Evolutionary conservation across 2,329 filamentous ascomycete genomes (phyloP), one percentile per base, ranked within the genome.

Genomic region (Falciphora oryzae): DNA sequence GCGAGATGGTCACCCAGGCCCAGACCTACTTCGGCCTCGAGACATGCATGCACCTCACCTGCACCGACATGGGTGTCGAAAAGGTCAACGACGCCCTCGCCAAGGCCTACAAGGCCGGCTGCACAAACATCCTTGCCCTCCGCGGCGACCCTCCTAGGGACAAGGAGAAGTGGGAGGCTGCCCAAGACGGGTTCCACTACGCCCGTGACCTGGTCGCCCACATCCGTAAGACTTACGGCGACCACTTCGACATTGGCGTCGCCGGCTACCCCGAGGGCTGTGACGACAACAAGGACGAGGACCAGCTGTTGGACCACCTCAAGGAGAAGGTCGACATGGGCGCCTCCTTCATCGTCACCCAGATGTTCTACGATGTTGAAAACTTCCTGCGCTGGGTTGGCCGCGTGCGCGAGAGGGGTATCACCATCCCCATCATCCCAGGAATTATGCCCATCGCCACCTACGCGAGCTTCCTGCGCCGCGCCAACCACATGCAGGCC

Each of bases 291-390:
- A 87, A 91, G 71, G 88, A 97, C 72, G 89, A 92, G 63, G 93
- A 97, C 60, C 78, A 86, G 66, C 83, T 99, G 72, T 86, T 99
- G 68, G 89, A 95, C 68, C 95, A 98, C 75, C 79, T 99, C 73
- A 98, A 98, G 80, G 91, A 98, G 77, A 99, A 99, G 81, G 89
- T 98, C 44, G 95, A 99, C 74, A 91, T 92, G 66, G 95, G 95
- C 63, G 93, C 90, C 67, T 89, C 90, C 8, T 99, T 98, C 75
- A 91, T 99, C 68, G 91, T 99, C 64, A 98, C 95, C 0, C 95
- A 99, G 79, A 99, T 99, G 95, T 98, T 98, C 79, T 99, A 99
- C 81, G 94, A 99, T 73, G 93, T 87, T 62, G 94, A 99, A 73
- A 94, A 95, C 74, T 99, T 99, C 78, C 78, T 98, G 64, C 85